Base-by-base conservation (phyloP, 108 stramenopile genomes). In the Parietichytrium sp. region DNA sequence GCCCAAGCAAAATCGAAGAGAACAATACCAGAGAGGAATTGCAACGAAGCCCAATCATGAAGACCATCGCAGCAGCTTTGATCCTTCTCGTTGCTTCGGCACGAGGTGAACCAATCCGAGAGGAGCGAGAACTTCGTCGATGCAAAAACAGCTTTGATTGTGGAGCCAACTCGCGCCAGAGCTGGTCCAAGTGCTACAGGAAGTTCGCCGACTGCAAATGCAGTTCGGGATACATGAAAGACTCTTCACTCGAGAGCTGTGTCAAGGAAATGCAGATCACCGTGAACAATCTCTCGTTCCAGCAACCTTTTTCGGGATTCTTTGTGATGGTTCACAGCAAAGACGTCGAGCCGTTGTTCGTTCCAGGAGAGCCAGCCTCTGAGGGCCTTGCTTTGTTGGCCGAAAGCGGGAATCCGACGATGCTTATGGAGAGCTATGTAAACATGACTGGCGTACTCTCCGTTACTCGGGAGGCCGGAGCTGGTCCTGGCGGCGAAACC, bases 291-390 rank as follows among this genome's bases (percentile, higher is more conserved):
- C 61, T 72, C 42, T 49, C 49, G 6, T 45, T 77, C 81, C 83
- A 81, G 27, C 84, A 84, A 45, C 84, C 80, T n/a, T 29, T 81
- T n/a, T 81, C 80, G 13, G 0, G 15, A 20, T 84, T 84, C 47
- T 78, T 81, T 47, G 84, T 84, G 18, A 29, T 84, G 23, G 52
- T 31, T 38, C 84, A 84, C 2, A 80, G 52, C 49, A 8, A 54
- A 7, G 20, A 84, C 23, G 51, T 81, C 45, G 13, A 29, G 10
- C 54, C 54, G 13, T 81, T 84, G 16, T 84, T 55, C 3, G 42
- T 55, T 12, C 16, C 27, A 30, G 80, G 80, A 6, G 18, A 30
- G 45, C 80, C 80, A 8, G 84, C 80, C 18, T 15, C 38, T 0
- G 20, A 25, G 38, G 61, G 42, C 0, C 61, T 72, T 8, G 16